Evolutionary conservation across 106 monocot species (phyloP).

Genomic region (Vanilla planifolia): DNA sequence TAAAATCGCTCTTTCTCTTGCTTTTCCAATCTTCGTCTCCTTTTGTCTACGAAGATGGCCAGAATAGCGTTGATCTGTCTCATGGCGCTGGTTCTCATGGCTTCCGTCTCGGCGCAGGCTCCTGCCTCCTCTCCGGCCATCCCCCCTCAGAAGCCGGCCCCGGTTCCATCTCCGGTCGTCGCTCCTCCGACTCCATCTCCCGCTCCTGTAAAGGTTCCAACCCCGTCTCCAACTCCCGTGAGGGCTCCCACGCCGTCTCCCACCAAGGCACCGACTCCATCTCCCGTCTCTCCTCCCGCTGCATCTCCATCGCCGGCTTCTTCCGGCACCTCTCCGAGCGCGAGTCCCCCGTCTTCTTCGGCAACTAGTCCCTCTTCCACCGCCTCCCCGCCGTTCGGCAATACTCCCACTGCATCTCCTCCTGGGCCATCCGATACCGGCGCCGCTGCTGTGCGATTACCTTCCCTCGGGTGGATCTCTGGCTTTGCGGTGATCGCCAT

Average conservation of each 20-base stretch:
- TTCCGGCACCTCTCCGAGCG: background rate
- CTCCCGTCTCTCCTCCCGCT: background rate
- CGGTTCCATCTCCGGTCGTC: background rate
- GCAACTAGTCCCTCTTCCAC: background rate
- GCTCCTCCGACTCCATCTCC: background rate
- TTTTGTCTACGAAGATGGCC: background rate
- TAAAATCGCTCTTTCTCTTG: background rate
- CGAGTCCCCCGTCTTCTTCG: background rate
- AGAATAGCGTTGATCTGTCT: slow-evolving; percentile 2
- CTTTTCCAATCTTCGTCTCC: background rate
- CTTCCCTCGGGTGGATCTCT: slow-evolving; percentile 1
- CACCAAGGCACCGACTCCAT: background rate
- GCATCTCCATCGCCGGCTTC: background rate
- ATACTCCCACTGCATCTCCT: background rate
- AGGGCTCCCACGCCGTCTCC: background rate
- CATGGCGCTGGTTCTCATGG: background rate
- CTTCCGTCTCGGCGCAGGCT: background rate
- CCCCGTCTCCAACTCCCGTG: background rate
- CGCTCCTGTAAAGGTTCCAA: background rate
- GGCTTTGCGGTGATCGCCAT: background rate
- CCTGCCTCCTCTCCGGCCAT: background rate
- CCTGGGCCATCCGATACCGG: background rate
- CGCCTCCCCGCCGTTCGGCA: background rate
- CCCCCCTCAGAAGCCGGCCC: background rate
- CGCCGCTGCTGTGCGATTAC: background rate